Percentiles rank a stretch among this genome's conserved stretches.
These are phyloP conservation scores for Globisporangium irregulare DNA, from an alignment of 352 stramenopile species.

Conservation along the genomic window DNA sequence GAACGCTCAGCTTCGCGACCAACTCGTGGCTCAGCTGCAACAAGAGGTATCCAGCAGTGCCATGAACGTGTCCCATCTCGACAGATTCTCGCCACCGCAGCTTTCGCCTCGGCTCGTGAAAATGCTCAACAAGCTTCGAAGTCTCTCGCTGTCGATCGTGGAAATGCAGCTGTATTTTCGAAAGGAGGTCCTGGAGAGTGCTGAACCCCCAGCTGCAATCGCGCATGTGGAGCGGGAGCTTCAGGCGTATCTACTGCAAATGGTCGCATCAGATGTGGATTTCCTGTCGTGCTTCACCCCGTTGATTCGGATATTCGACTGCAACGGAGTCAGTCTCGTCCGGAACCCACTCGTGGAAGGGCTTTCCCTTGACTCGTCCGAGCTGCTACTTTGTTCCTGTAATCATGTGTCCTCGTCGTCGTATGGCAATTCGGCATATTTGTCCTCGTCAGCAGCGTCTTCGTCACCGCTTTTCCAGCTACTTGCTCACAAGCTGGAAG, in stretches of 20 bases:
- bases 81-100: slow-evolving; percentile 20
- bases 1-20: slow-evolving; percentile 44
- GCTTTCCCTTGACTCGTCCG: slow-evolving; percentile 60
- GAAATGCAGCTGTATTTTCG: slow-evolving; percentile 63
- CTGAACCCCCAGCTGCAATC: slow-evolving; percentile 2
- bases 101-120: slow-evolving; percentile 40
- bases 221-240: slow-evolving; percentile 44
- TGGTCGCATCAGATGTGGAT: slow-evolving; percentile 48
- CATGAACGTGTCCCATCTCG: slow-evolving; percentile 20
- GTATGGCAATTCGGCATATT: slow-evolving; percentile 25
- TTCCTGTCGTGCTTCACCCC: slow-evolving; percentile 34
- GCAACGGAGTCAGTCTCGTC: slow-evolving; percentile 37
- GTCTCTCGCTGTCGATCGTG: slow-evolving; percentile 54
- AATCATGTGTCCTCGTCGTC: slow-evolving; percentile 29
- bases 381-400: slow-evolving; percentile 66
- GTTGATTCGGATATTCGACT: slow-evolving; percentile 41
- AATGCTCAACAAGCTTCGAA: slow-evolving; percentile 57
- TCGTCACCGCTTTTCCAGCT: slow-evolving; percentile 56
- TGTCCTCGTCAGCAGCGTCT: slow-evolving; percentile 17
- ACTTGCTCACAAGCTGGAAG: slow-evolving; percentile 47
- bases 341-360: slow-evolving; percentile 68
- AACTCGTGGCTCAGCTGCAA: slow-evolving; percentile 41
- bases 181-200: slow-evolving; percentile 21
- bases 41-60: slow-evolving; percentile 27
- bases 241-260: slow-evolving; percentile 39